Evolutionary conservation across 139 green algal genomes (phyloP).

Genomic region (Chlamydomonas incerta): DNA sequence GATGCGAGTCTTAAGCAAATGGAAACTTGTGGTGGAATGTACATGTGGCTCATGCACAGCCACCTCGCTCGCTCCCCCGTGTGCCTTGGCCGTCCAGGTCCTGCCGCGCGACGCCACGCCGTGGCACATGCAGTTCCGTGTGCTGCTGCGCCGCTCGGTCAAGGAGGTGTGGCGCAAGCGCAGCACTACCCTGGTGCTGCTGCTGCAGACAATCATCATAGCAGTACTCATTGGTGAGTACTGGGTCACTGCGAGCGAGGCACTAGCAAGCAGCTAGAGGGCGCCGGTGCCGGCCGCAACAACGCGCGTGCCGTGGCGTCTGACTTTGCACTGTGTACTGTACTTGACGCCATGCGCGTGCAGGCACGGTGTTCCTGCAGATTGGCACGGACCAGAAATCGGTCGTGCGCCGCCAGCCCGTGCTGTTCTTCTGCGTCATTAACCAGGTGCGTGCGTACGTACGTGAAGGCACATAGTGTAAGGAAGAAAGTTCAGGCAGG

Average conservation of each 20-base stretch:
- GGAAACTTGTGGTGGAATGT: too few relatives aligned
- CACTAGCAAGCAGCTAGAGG: too few relatives aligned
- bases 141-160: slow-evolving; percentile 50
- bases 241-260: too few relatives aligned
- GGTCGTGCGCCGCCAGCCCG: slow-evolving; percentile 54
- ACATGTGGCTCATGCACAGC: too few relatives aligned
- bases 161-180: slow-evolving; percentile 67
- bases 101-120: slow-evolving; percentile 52
- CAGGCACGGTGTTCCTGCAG: slow-evolving; percentile 51
- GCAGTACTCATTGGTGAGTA: slow-evolving; percentile 51
- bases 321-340: too few relatives aligned
- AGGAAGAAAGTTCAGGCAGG: too few relatives aligned
- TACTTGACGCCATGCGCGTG: too few relatives aligned
- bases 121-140: slow-evolving; percentile 59
- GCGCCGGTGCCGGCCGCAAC: too few relatives aligned
- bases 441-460: slow-evolving; percentile 56
- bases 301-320: too few relatives aligned
- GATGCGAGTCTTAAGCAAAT: too few relatives aligned
- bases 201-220: slow-evolving; percentile 57
- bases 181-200: slow-evolving; percentile 39
- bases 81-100: background rate
- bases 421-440: slow-evolving; percentile 70
- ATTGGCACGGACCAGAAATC: slow-evolving; percentile 61
- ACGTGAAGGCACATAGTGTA: too few relatives aligned
- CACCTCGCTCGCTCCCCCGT: too few relatives aligned